A percentile compares a stretch with the other conserved stretches of the same genome.
Evolutionary conservation across 192 early-diverging fungal genomes (phyloP).

Genomic region (Neocallimastix lanati): DNA sequence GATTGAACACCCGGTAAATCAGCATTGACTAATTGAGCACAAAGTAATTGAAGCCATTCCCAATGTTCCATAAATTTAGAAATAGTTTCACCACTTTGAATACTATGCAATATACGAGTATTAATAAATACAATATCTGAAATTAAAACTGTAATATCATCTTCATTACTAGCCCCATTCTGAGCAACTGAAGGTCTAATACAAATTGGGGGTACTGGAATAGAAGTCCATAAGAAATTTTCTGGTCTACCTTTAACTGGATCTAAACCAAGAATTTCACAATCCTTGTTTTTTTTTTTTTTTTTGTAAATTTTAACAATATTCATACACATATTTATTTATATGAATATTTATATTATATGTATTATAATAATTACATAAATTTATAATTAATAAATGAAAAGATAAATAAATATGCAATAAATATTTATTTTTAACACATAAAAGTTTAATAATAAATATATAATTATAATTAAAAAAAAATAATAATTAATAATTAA

Average conservation of each 20-base stretch:
- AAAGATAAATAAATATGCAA: too few species aligned
- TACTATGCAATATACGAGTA: conserved; percentile 43
- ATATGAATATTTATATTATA: too few species aligned
- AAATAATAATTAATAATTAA: too few species aligned
- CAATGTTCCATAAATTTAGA: conserved; percentile 39
- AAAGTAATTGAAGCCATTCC: neutral
- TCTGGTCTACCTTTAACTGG: conserved; percentile 72
- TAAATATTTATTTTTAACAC: too few species aligned
- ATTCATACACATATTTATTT: too few species aligned
- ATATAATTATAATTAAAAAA: too few species aligned
- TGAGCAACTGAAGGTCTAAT: conserved; percentile 89
- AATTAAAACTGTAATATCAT: conserved; percentile 87
- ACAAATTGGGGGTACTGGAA: conserved; percentile 89
- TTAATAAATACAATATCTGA: conserved; percentile 89
- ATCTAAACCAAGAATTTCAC: conserved; percentile 83
- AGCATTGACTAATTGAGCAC: conserved; percentile 32
- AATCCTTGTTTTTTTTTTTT: conserved; percentile 34
- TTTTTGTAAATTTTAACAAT: too few species aligned
- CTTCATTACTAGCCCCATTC: conserved; percentile 88
- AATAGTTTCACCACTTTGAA: conserved; percentile 42
- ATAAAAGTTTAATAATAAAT: too few species aligned
- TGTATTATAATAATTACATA: too few species aligned
- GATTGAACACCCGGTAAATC: conserved; percentile 79
- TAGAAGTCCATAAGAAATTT: conserved; percentile 78
- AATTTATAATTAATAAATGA: too few species aligned